Base-by-base conservation (phyloP, 495 filamentous ascomycete genomes). In the Cercophora newfieldiana region DNA sequence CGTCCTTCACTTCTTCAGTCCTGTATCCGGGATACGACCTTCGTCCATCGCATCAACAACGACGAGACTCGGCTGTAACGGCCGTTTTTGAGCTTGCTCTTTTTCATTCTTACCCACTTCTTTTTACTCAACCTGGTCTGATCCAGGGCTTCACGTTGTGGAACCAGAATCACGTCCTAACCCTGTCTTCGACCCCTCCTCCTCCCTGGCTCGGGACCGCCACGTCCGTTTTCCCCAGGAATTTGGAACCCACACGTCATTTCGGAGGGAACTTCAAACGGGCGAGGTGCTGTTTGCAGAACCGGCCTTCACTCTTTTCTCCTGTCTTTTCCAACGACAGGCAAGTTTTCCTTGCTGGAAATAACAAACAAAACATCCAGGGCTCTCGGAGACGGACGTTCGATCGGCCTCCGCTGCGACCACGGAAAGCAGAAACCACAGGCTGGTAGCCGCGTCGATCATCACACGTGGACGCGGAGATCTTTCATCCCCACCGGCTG, bases 21-120 rank as follows among this genome's bases (percentile, higher is more conserved):
- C 28, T 66, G 63, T 62, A 62, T 59, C 65, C 56, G 53, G 65
- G 63, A 33, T 24, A 22, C 19, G 8, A 1, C 12, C 50, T 53
- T 53, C 2, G 19, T 8, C 5, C 19, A 19, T 26, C 2, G 50
- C 12, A 53, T 53, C 50, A 53, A 22, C 50, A 53, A 22, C 50
- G 4, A 53, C 50, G 16, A 26, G 6, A 22, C 50, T 53, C 25
- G 50, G 50, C 50, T 26, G 50, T 22, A 53, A 24, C 25, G 21
- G 50, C 50, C 50, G 50, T 53, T 44, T 44, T 44, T 12, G 10
- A 44, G 21, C 37, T n/a, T n/a, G n/a, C n/a, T n/a, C n/a, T n/a
- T n/a, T n/a, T n/a, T 54, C 21, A 3, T 16, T 54, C 18, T 54
- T 54, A 1, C 25, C 22, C 25, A 44, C 4, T 14, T 44, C 37